These are phyloP conservation scores for Tagetes erecta DNA, from an alignment of 129 eudicot genomes.

Conservation along the genomic window DNA sequence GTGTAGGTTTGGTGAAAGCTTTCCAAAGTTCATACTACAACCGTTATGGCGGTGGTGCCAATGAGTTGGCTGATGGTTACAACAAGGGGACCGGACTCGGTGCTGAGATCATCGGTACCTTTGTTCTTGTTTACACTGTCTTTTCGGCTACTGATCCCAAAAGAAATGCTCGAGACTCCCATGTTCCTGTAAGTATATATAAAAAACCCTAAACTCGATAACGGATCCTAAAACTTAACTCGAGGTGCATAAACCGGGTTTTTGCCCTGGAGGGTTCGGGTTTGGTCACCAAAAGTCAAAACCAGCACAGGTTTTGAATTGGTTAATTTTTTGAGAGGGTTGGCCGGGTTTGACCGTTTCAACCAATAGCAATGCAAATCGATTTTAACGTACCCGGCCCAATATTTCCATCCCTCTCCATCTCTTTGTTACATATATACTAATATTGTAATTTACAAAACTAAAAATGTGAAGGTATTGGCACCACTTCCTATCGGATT, in stretches of 20 bases:
- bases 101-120: conserved; percentile 17
- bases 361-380: too few species aligned
- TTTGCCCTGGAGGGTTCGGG: too few species aligned
- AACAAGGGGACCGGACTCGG: conserved; percentile 18
- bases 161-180: conserved; percentile 75
- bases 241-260: too few species aligned
- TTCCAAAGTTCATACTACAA: conserved; percentile 19
- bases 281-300: too few species aligned
- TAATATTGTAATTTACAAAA: conserved; percentile 3
- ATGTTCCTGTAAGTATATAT: conserved; percentile 56
- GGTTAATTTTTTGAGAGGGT: too few species aligned
- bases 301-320: too few species aligned
- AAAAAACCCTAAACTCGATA: neutral
- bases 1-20: conserved; percentile 19
- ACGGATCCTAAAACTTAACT: neutral
- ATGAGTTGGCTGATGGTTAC: conserved; percentile 21
- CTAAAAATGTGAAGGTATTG: neutral
- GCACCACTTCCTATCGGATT: conserved; percentile 17
- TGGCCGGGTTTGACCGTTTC: too few species aligned
- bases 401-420: neutral
- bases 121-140: conserved; percentile 16
- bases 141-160: conserved; percentile 79
- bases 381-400: too few species aligned
- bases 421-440: neutral
- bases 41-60: conserved; percentile 14